Evolutionary conservation across 208 protist species (phyloP).

Genomic region (Trypanosoma theileri): DNA sequence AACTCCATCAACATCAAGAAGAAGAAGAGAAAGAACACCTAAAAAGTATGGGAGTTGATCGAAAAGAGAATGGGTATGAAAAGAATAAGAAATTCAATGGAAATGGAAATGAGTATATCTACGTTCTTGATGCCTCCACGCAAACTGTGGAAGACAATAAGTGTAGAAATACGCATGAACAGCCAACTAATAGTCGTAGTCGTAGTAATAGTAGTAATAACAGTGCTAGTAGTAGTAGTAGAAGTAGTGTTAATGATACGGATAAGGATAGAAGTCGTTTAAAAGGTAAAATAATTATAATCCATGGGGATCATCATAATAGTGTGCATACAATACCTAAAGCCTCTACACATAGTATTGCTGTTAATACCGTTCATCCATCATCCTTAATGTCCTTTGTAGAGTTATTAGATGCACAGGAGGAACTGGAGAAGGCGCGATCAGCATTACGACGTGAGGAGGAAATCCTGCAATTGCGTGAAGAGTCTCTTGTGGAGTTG

Average conservation of each 20-base stretch:
- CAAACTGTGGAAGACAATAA: neutral
- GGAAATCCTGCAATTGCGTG: slow-evolving; percentile 1
- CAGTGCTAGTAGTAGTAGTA: neutral
- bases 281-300: no score
- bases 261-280: no score
- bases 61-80: no score
- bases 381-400: slow-evolving; percentile 27
- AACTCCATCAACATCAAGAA: no score
- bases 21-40: no score
- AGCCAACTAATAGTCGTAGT: neutral
- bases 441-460: neutral
- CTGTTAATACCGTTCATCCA: slow-evolving; percentile 15
- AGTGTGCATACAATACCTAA: neutral
- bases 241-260: neutral
- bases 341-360: slow-evolving; percentile 1
- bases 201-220: neutral
- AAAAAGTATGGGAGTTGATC: no score
- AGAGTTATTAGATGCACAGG: slow-evolving; percentile 25
- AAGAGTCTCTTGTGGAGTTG: neutral
- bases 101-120: neutral
- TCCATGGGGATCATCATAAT: neutral
- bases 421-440: slow-evolving; percentile 4
- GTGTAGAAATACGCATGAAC: neutral
- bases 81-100: neutral
- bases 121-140: neutral